Evolutionary conservation across 441 rosid species (phyloP), one percentile per base, ranked within the genome.

Genomic region (Eutrema salsugineum): DNA sequence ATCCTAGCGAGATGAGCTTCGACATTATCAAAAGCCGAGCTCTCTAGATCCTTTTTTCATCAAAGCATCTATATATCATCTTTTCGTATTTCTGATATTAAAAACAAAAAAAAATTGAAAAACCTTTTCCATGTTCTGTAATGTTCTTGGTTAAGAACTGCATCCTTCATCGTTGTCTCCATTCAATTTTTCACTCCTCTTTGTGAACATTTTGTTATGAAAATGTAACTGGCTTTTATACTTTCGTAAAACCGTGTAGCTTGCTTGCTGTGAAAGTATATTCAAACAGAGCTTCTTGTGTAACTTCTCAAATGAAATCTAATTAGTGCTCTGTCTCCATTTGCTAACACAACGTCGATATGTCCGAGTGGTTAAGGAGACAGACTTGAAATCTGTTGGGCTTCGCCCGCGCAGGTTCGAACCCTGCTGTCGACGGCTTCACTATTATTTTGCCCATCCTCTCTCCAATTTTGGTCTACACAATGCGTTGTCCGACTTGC

Each of bases 331-430:
- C 11, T 57, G 5, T 19, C 11, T 15, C 39, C 0, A 30, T 2
- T 1, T 1, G 1, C 12, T 11, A 11, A 5, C 11, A 20, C 0
- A 6, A 20, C 7, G 97, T 88, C 96, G 86, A 88, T 87, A 92
- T 90, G 96, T 92, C 91, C 89, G 91, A 89, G 97, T 88, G 93
- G 98, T 87, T 85, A 92, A 91, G 97, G 99, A 91, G 96, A 89
- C 85, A 87, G 95, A 92, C 99, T 93, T 88, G 91, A 92, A 90
- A 86, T 91, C 92, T 89, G 81, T 89, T 91, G 96, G 97, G 94
- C 90, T 84, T 14, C 72, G 96, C 94, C 96, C 88, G 97, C 94
- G 94, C 94, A 88, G 91, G 96, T 90, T 94, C 91, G 96, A 94
- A 85, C 88, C 99, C 92, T 91, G 93, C 93, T 95, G 95, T 89